Evolutionary conservation across 306 rosid species (phyloP).

Genomic region (Parietaria judaica): DNA sequence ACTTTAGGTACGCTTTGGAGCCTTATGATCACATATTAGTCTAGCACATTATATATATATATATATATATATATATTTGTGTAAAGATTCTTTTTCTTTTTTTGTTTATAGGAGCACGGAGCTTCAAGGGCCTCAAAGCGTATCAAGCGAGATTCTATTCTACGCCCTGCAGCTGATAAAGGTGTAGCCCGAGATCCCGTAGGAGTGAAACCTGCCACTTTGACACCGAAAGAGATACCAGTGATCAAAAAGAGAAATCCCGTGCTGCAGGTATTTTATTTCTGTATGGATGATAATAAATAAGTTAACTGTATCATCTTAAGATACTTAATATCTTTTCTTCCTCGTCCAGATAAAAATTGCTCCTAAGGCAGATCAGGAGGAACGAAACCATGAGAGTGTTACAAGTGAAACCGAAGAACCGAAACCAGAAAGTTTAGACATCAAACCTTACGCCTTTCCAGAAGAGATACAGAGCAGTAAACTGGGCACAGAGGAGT

Average conservation of each 20-base stretch:
- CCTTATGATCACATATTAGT: too few species aligned
- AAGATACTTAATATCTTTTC: conserved; percentile 12
- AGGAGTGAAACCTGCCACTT: conserved; percentile 68
- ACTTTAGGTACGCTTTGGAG: too few species aligned
- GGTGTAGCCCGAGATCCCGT: conserved; percentile 82
- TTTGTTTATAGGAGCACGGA: conserved; percentile 7
- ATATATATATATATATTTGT: too few species aligned
- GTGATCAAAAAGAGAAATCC: conserved; percentile 72
- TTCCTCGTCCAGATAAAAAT: conserved; percentile 57
- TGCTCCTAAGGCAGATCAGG: conserved; percentile 43
- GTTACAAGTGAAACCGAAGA: conserved; percentile 37
- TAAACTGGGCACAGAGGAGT: conserved; percentile 78
- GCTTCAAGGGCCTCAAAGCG: conserved; percentile 50
- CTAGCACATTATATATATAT: too few species aligned
- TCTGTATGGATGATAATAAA: conserved; percentile 18
- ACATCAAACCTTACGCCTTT: conserved; percentile 47
- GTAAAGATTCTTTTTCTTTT: too few species aligned
- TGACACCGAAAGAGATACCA: conserved; percentile 86
- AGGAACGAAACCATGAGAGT: conserved; percentile 41
- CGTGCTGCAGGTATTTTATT: conserved; percentile 49
- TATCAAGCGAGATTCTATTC: conserved; percentile 51
- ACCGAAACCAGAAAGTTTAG: conserved; percentile 39
- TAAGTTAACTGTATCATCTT: conserved; percentile 10
- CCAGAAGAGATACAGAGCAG: conserved; percentile 64
- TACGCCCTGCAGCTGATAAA: conserved; percentile 92